These are phyloP conservation scores for Phlyctochytrium planicorne DNA, from an alignment of 192 early-diverging fungal genomes.

Conservation along the genomic window DNA sequence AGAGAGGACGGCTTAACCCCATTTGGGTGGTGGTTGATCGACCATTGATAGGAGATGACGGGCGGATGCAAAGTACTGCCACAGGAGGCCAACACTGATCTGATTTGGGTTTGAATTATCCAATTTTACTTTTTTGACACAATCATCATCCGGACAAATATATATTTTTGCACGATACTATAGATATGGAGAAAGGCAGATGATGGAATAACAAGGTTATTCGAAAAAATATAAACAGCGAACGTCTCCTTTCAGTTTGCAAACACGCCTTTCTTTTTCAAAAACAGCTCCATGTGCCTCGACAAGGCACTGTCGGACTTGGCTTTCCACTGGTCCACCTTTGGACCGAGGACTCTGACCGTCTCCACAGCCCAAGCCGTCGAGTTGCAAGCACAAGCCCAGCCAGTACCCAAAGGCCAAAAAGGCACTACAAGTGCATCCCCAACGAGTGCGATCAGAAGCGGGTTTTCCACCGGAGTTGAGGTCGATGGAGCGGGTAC, in stretches of 20 bases:
- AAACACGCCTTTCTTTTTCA: neutral
- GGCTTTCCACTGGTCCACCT: neutral
- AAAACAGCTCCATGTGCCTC: neutral
- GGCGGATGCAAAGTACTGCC: too few relatives aligned
- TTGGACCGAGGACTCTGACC: neutral
- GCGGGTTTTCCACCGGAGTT: neutral
- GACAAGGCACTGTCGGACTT: neutral
- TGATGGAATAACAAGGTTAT: neutral
- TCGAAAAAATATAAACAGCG: conserved; percentile 2
- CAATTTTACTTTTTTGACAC: too few relatives aligned
- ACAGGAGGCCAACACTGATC: too few relatives aligned
- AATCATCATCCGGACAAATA: too few relatives aligned
- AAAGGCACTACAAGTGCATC: conserved; percentile 4
- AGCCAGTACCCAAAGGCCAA: conserved; percentile 14
- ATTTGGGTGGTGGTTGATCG: too few relatives aligned
- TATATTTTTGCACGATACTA: neutral
- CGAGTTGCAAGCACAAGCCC: neutral
- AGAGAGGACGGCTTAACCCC: too few relatives aligned
- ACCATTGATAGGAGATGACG: too few relatives aligned
- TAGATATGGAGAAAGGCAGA: conserved; percentile 4
- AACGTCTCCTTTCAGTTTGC: conserved; percentile 5
- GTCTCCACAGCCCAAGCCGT: conserved; percentile 1
- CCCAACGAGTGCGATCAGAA: neutral
- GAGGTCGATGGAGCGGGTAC: neutral
- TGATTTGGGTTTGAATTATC: too few relatives aligned